Evolutionary conservation across 345 rosid genomes (phyloP), one percentile per base, ranked within the genome.

Genomic region (Brassica cretica): DNA sequence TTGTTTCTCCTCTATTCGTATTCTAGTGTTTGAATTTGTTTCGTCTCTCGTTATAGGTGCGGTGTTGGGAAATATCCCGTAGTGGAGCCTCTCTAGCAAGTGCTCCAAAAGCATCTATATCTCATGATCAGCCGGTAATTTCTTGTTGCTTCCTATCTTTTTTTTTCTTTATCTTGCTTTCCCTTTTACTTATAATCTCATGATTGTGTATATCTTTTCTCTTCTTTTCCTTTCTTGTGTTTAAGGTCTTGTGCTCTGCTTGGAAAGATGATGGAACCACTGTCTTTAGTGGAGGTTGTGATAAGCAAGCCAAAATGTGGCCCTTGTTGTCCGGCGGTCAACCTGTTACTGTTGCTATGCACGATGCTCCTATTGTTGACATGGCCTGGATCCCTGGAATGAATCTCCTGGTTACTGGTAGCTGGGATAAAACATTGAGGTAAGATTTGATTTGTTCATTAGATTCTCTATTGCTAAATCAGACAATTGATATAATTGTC

Each of bases 261-360:
- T 95, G 98, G 96, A 95, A 95, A 87, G 99, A 93, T 81, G 99
- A 95, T 87, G 99, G 99, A 70, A 90, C 90, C 19, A 85, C 99
- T 2, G 94, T 93, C 32, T 93, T 95, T 78, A 86, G 90, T 60
- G 99, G 95, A 7, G 98, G 99, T 11, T 96, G 99, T 66, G 98
- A 96, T 83, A 96, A 96, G 82, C 99, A 93, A 84, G 99, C 89
- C 14, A 96, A 96, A 83, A 96, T 96, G 99, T 96, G 99, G 99
- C 92, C 98, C 32, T 78, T 95, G 62, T 70, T 83, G 68, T 84
- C 98, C 21, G 94, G 97, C 51, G 93, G 95, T 80, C 99, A 91
- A 78, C 87, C 97, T 49, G 84, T 84, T 68, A 93, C 97, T 78
- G 88, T 96, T 59, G 98, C 96, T 29, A 89, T 91, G 93, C 99